phyloP scores from a whole-genome alignment of 2,329 filamentous ascomycete genomes.

The Hypoxylon sp. region DNA sequence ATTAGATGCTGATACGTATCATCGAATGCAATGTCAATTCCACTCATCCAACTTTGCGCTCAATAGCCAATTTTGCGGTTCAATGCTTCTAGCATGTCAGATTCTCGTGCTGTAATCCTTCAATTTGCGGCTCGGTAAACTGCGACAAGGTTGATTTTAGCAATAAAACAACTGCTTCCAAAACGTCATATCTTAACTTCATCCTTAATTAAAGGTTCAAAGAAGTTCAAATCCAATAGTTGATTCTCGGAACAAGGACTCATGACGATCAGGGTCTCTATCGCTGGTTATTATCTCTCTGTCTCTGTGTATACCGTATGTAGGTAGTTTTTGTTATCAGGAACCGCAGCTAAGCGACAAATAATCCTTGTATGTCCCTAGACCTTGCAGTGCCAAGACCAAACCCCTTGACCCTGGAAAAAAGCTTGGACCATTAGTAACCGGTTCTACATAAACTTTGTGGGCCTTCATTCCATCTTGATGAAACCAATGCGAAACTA shows the following conservation, averaged over 20 bases:
- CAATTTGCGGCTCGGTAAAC: not conserved
- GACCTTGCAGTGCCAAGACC: slow-evolving; percentile 19
- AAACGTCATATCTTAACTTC: not conserved
- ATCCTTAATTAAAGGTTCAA: not conserved
- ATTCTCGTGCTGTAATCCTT: not conserved
- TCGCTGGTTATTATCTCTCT: slow-evolving; percentile 17
- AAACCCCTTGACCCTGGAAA: slow-evolving; percentile 9
- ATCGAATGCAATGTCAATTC: not conserved
- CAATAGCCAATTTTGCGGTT: not conserved
- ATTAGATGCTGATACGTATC: not conserved
- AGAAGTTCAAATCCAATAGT: not conserved
- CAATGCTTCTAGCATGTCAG: not conserved
- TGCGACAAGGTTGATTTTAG: not conserved
- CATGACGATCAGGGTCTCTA: slow-evolving; percentile 7
- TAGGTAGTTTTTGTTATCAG: too few species aligned
- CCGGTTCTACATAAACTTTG: slow-evolving; percentile 7
- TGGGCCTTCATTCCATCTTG: slow-evolving; percentile 54
- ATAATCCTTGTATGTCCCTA: slow-evolving; percentile 13
- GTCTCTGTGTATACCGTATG: too few species aligned
- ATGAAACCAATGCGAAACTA: slow-evolving; percentile 52
- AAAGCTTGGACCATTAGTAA: slow-evolving; percentile 24
- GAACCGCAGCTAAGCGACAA: slow-evolving; percentile 24
- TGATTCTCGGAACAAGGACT: not conserved
- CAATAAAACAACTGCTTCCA: not conserved
- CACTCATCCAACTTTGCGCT: not conserved